Conservation (phyloP, 1,139 yeast species). For the Eremothecium coryli region DNA sequence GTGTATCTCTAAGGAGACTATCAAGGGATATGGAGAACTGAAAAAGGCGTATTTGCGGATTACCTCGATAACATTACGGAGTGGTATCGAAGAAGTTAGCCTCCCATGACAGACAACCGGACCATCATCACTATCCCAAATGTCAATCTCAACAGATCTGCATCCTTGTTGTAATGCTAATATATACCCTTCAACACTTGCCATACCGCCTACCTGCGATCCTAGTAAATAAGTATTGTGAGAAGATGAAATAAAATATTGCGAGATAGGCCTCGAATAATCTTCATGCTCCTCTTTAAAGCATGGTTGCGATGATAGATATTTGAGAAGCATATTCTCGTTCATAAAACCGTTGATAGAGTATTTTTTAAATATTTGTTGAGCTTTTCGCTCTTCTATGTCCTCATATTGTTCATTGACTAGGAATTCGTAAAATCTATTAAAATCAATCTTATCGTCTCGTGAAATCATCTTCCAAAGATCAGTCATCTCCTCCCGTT, state of each 20-base stretch:
- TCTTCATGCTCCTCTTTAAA: slow-evolving; percentile 34
- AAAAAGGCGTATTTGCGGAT: slow-evolving; percentile 80
- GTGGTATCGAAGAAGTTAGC: slow-evolving; percentile 63
- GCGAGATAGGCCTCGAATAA: slow-evolving; percentile 62
- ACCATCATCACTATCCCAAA: slow-evolving; percentile 81
- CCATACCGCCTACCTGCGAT: slow-evolving; percentile 82
- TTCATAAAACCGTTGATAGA: slow-evolving; percentile 21
- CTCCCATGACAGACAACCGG: slow-evolving; percentile 93
- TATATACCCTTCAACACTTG: slow-evolving; percentile 88
- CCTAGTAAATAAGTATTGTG: slow-evolving; percentile 91
- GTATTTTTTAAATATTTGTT: slow-evolving; percentile 40
- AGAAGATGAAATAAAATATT: slow-evolving; percentile 83
- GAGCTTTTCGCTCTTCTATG: slow-evolving; percentile 27
- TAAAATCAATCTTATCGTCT: slow-evolving; percentile 27
- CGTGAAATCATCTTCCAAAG: slow-evolving; percentile 32
- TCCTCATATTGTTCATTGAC: slow-evolving; percentile 43
- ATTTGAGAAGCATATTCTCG: slow-evolving; percentile 27
- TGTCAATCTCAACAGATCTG: slow-evolving; percentile 83
- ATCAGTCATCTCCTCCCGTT: slow-evolving; percentile 41
- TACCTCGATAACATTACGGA: slow-evolving; percentile 60
- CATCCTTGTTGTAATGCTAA: slow-evolving; percentile 86
- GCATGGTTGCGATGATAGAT: slow-evolving; percentile 39
- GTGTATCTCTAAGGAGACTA: slow-evolving; percentile 78
- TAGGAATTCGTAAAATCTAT: slow-evolving; percentile 42
- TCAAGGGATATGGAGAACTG: slow-evolving; percentile 72